A percentile compares a stretch with the other conserved stretches of the same genome.
These are phyloP conservation scores for Saccharomycopsis guyanensis DNA, from an alignment of 805 yeast species.

Conservation along the genomic window DNA sequence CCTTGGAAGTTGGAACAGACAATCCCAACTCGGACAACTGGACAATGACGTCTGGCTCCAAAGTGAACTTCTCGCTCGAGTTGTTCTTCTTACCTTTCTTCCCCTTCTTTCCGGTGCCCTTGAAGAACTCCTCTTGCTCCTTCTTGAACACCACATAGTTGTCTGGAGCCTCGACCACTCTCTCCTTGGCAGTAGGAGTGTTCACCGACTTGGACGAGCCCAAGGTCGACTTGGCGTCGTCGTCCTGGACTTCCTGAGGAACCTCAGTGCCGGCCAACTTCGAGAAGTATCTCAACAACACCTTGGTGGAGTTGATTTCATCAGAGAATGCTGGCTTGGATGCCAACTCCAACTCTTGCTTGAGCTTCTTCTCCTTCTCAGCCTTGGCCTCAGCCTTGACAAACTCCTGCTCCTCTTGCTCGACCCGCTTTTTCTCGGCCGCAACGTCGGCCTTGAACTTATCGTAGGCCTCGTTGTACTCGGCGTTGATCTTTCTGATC, in stretches of 20 bases:
- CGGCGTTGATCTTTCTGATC: slow-evolving; percentile 62
- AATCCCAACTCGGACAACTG: slow-evolving; percentile 70
- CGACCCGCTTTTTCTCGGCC: slow-evolving; percentile 66
- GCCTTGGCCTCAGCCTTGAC: slow-evolving; percentile 42
- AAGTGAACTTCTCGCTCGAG: slow-evolving; percentile 43
- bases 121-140: slow-evolving; percentile 50
- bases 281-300: slow-evolving; percentile 54
- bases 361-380: slow-evolving; percentile 52
- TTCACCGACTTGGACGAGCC: slow-evolving; percentile 25
- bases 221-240: slow-evolving; percentile 41
- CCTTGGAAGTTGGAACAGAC: slow-evolving; percentile 69
- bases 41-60: slow-evolving; percentile 75
- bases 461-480: slow-evolving; percentile 67
- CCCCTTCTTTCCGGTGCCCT: slow-evolving; percentile 38
- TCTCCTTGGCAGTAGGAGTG: slow-evolving; percentile 25
- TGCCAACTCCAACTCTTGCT: slow-evolving; percentile 64
- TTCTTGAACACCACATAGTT: slow-evolving; percentile 60
- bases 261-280: slow-evolving; percentile 13
- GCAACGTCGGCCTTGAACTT: slow-evolving; percentile 62
- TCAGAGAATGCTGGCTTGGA: slow-evolving; percentile 75
- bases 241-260: slow-evolving; percentile 28
- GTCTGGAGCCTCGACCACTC: slow-evolving; percentile 55
- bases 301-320: slow-evolving; percentile 72
- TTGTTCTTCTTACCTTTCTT: slow-evolving; percentile 37
- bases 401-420: slow-evolving; percentile 43